Base-by-base conservation (phyloP, 768 basidiomycete genomes). In the Leucosporidium scottii region DNA sequence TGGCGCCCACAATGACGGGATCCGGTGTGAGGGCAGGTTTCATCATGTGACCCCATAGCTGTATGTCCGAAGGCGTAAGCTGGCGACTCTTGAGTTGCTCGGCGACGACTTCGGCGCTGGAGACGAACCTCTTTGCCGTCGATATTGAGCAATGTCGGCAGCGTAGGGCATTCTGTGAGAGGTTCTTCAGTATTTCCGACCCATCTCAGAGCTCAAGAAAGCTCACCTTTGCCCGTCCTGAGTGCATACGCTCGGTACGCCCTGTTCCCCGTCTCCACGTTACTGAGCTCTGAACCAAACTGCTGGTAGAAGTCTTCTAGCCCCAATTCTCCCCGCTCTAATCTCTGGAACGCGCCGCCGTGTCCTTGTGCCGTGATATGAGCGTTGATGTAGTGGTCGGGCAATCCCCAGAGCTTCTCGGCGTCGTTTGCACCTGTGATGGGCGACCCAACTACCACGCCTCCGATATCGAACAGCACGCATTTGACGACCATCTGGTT, bases 1-100 rank as follows among this genome's bases (percentile, higher is more conserved):
- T 67, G 1, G 71, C 65, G 2, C 8, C 55, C 0, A 72, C 58
- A n/a, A 72, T 65, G 20, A 62, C n/a, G 8, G 59, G 64, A 34
- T 69, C 67, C 0, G 68, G 66, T 23, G 65, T 60, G 0, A 55
- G 36, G 1, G 71, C 62, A 0, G 64, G 67, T 3, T 62, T 60
- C 71, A 72, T 72, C 71, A 72, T 72, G 47, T 59, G 36, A 0
- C 25, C 36, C 67, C 67, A 72, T 1, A 71, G 70, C 70, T 71
- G 53, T 23, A 27, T n/a, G 34, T 10, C 5, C 10, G 34, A 34
- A 10, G 34, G 34, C 34, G 34, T 34, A 4, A 27, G 9, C 7
- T 7, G 21, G 50, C 8, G 21, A 51, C 13, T 23, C n/a, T 51
- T 13, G 34, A 51, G 50, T 8, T 23, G 39, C 39, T 44, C 39